Conservation (phyloP, 129 eudicot genomes). For the Oenanthe sinensis region DNA sequence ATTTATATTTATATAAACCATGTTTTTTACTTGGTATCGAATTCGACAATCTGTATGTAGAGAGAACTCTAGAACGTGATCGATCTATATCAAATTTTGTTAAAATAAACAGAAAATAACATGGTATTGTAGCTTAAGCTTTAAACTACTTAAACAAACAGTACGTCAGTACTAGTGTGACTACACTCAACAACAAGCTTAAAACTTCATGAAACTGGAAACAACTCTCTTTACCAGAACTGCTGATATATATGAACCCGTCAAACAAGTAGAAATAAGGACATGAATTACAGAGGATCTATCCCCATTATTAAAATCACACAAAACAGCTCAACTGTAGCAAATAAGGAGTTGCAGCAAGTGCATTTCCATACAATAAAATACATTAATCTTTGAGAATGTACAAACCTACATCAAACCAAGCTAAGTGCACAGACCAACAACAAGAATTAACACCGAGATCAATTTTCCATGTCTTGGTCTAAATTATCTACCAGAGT, state of each 20-base stretch:
- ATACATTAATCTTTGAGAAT: background rate
- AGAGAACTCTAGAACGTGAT: background rate
- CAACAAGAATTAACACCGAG: background rate
- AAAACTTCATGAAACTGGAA: background rate
- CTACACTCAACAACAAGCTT: background rate
- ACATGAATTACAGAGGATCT: background rate
- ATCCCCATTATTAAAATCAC: background rate
- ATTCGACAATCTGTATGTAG: background rate
- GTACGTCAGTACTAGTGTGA: background rate
- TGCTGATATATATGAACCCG: background rate
- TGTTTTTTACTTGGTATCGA: background rate
- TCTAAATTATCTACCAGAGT: background rate
- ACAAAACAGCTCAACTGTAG: background rate
- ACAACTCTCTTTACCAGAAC: background rate
- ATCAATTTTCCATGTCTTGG: background rate
- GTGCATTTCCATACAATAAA: background rate
- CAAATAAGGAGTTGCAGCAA: background rate
- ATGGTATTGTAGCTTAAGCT: background rate
- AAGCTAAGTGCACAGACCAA: background rate
- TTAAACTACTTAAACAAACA: background rate
- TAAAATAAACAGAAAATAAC: background rate
- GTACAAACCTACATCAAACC: background rate
- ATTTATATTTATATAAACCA: no score
- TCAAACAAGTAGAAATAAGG: background rate
- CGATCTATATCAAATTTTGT: background rate